These are phyloP conservation scores for Hippophae gyantsensis DNA, from an alignment of 306 rosid species.

Conservation along the genomic window DNA sequence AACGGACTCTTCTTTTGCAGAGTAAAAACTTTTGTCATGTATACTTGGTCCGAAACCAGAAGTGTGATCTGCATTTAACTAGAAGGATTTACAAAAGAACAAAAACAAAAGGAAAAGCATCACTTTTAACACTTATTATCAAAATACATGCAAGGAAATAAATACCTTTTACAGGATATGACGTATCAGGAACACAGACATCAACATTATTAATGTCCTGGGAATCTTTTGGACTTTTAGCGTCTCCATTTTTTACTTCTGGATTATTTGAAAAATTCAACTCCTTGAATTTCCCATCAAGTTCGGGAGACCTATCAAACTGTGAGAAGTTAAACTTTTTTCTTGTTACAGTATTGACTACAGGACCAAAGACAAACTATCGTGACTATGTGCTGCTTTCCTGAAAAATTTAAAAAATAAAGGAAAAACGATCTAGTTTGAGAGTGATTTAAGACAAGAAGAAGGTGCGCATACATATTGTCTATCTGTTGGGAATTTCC, in stretches of 20 bases:
- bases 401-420: neutral
- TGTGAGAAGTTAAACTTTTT: conserved; percentile 51
- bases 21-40: conserved; percentile 23
- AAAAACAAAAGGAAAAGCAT: too few species aligned
- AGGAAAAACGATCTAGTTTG: conserved; percentile 1
- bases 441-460: conserved; percentile 1
- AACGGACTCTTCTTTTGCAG: conserved; percentile 14
- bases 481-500: conserved; percentile 26
- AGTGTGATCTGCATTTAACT: conserved; percentile 38
- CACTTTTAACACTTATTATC: too few species aligned
- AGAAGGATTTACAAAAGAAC: conserved; percentile 16
- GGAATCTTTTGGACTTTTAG: conserved; percentile 23
- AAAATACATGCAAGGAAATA: neutral
- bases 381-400: neutral
- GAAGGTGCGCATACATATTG: conserved; percentile 37
- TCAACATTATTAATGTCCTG: conserved; percentile 22
- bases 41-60: conserved; percentile 28
- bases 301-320: conserved; percentile 44
- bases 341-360: conserved; percentile 18
- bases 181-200: conserved; percentile 47
- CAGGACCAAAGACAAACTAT: conserved; percentile 8
- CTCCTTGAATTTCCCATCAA: conserved; percentile 18
- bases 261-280: conserved; percentile 20
- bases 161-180: conserved; percentile 42
- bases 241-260: conserved; percentile 24